Conservation (phyloP, 441 rosid genomes). For the Gossypium davidsonii region DNA sequence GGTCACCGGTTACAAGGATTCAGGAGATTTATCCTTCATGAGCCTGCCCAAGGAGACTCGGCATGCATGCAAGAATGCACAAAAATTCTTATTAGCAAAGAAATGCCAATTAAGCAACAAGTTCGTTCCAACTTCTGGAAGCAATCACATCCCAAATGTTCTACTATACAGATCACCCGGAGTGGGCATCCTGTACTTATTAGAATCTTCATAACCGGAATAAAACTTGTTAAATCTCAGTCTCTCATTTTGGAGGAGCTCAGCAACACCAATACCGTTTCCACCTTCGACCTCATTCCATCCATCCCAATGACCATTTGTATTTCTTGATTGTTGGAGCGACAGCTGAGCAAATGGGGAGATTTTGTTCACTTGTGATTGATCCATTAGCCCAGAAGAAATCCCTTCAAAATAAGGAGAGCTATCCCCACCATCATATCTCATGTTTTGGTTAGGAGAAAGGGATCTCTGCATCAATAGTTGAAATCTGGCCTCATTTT, state of each 20-base stretch:
- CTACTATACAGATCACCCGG: slow-evolving; percentile 68
- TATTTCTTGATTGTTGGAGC: slow-evolving; percentile 57
- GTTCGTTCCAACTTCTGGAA: slow-evolving; percentile 15
- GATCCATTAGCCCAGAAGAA: slow-evolving; percentile 63
- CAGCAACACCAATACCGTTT: slow-evolving; percentile 49
- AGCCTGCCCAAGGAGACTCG: slow-evolving; percentile 30
- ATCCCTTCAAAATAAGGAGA: slow-evolving; percentile 43
- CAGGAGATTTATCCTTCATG: slow-evolving; percentile 33
- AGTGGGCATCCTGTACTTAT: slow-evolving; percentile 56
- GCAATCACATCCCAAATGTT: slow-evolving; percentile 68
- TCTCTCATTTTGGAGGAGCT: slow-evolving; percentile 66
- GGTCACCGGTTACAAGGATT: neutral
- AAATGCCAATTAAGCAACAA: slow-evolving; percentile 22
- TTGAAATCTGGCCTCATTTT: slow-evolving; percentile 59
- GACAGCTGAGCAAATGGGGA: slow-evolving; percentile 48
- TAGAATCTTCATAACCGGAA: slow-evolving; percentile 62
- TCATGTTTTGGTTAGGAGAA: slow-evolving; percentile 45
- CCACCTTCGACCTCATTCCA: slow-evolving; percentile 69
- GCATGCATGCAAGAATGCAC: slow-evolving; percentile 12
- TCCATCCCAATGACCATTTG: slow-evolving; percentile 79
- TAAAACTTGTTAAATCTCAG: slow-evolving; percentile 52
- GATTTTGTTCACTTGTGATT: slow-evolving; percentile 42
- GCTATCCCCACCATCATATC: slow-evolving; percentile 49
- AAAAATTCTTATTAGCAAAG: slow-evolving; percentile 1
- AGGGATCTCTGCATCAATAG: slow-evolving; percentile 65